A percentile compares a stretch with the other conserved stretches of the same genome.
These are phyloP conservation scores for Tulasnella sp. DNA, from an alignment of 768 basidiomycete species.

Conservation along the genomic window DNA sequence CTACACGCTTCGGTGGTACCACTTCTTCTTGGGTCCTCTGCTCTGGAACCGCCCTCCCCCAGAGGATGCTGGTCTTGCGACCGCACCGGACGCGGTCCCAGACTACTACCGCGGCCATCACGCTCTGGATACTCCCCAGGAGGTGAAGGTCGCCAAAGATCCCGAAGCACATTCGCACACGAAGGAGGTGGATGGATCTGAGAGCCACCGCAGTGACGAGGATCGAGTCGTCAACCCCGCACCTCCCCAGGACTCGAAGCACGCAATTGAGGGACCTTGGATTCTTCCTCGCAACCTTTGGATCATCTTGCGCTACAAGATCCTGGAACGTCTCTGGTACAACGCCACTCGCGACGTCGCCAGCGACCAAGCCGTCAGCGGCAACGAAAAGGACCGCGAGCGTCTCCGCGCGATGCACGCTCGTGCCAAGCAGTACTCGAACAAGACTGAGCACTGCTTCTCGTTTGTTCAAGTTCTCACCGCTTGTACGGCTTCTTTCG, in stretches of 20 bases:
- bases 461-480: slow-evolving; percentile 34
- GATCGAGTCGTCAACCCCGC: neutral
- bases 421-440: slow-evolving; percentile 27
- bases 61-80: slow-evolving; percentile 20
- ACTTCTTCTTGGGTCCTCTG: slow-evolving; percentile 32
- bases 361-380: slow-evolving; percentile 10
- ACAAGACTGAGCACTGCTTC: slow-evolving; percentile 32
- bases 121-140: neutral
- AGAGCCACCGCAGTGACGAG: neutral
- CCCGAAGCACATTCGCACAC: neutral
- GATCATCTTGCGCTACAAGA: slow-evolving; percentile 27
- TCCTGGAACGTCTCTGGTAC: slow-evolving; percentile 12
- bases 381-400: slow-evolving; percentile 19
- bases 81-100: slow-evolving; percentile 19
- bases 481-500: slow-evolving; percentile 32
- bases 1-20: slow-evolving; percentile 30
- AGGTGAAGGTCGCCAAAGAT: neutral
- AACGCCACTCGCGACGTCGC: slow-evolving; percentile 11
- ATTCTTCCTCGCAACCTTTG: slow-evolving; percentile 26
- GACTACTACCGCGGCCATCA: slow-evolving; percentile 24
- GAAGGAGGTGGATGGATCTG: neutral
- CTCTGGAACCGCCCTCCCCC: slow-evolving; percentile 29
- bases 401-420: slow-evolving; percentile 26
- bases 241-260: neutral
- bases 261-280: slow-evolving; percentile 25